Evolutionary conservation across 2,329 filamentous ascomycete genomes (phyloP), one percentile per base, ranked within the genome.

Genomic region (Pseudocercospora pini-densiflorae): DNA sequence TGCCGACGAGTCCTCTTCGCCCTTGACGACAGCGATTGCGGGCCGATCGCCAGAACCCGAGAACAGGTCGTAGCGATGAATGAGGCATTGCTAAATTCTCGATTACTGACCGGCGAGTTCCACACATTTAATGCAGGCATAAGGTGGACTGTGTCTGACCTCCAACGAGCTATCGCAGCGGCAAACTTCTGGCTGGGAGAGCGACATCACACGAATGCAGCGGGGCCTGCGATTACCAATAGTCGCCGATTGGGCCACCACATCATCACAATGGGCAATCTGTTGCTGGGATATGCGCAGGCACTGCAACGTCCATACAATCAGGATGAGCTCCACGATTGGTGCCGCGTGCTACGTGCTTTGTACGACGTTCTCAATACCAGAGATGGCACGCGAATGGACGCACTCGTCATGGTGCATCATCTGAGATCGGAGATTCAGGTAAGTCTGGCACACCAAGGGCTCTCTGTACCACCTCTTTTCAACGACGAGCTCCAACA

Each of bases 241-340:
- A 62, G 43, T 19, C 29, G 33, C 16, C 8, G 33, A 19, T 45
- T 69, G 19, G 67, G 64, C 5, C 43, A 47, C 40, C 64, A 69
- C 31, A n/a, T 67, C 14, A 47, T 69, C 19, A 62, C 67, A 10
- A 69, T 69, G 64, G 67, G 64, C 0, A 69, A 69, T 43, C 10
- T 69, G 43, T 16, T 69, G 16, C 27, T 29, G 21, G 67, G 64
- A 4, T 67, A 64, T 36, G 64, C 64, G 4, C 23, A 47, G 12
- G 64, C 67, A 21, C 27, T 47, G 43, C 33, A 62, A 10, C 29
- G 64, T 33, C 9, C 31, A n/a, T 66, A 69, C 36, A 61, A 29
- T 43, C 21, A n/a, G 9, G 29, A 40, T 12, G 57, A 64, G 31
- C 14, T 40, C 36, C 23, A 61, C 12, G 60, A 64, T 47, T 69